A percentile compares a stretch with the other conserved stretches of the same genome.
phyloP scores from a whole-genome alignment of 1,139 yeast species.

The Saccharomyces hybrid region DNA sequence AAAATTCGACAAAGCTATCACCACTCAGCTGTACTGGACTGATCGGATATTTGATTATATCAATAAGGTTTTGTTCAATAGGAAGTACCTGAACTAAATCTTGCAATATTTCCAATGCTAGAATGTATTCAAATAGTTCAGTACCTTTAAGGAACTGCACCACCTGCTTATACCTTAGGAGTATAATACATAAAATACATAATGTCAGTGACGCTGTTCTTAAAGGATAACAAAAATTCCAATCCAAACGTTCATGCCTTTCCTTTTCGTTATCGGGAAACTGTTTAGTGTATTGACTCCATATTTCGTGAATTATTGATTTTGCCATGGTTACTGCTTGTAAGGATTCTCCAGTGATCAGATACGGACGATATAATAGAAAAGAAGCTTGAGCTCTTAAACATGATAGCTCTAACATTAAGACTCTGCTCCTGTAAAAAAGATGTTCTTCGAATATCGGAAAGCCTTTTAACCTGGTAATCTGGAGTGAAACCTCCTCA shows the following conservation, averaged over 20 bases:
- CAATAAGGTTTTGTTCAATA: constrained; percentile 3
- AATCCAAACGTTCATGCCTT: constrained; percentile 4
- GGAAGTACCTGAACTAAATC: constrained; percentile 5
- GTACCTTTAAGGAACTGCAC: not conserved
- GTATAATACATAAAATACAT: constrained; percentile 3
- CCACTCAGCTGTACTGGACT: not conserved
- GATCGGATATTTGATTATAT: not conserved
- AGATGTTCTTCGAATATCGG: constrained; percentile 3
- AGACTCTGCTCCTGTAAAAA: constrained; percentile 3
- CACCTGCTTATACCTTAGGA: constrained; percentile 1
- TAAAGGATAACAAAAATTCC: constrained; percentile 7
- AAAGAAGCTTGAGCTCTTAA: constrained; percentile 5
- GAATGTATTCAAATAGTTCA: constrained; percentile 2
- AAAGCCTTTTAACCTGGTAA: not conserved
- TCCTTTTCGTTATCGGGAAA: constrained; percentile 2
- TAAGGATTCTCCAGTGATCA: constrained; percentile 1
- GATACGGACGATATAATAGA: constrained; percentile 4
- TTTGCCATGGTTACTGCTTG: constrained; percentile 6
- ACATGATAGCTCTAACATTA: constrained; percentile 7
- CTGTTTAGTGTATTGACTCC: constrained; percentile 6
- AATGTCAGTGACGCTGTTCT: constrained; percentile 6
- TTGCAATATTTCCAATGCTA: constrained; percentile 5
- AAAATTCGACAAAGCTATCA: not conserved
- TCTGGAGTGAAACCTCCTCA: not conserved
- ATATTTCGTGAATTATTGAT: constrained; percentile 4